Base-by-base conservation (phyloP, 2,329 filamentous ascomycete species). In the Penicillium sp. region DNA sequence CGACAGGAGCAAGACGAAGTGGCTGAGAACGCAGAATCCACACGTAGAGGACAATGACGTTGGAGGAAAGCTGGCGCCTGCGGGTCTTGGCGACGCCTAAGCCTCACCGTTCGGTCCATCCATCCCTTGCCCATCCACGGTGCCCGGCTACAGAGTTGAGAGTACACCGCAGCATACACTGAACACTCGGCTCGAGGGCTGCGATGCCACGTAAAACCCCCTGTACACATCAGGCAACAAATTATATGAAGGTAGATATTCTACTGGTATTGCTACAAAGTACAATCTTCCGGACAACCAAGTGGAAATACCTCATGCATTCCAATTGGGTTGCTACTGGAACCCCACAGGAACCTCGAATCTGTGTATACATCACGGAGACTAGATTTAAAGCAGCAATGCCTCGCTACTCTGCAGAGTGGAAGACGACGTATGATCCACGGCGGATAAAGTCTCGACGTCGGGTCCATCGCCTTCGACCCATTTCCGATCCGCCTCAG, bases 21-120 rank as follows among this genome's bases (percentile, higher is more conserved):
- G 49, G 34, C 12, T 38, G 38, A 20, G 49, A 38, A 51, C 58
- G 53, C 45, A 48, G 35, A 37, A 57, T 45, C 37, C 58, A 51
- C 54, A 63, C 63, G 63, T 66, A 66, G 59, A 62, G 60, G 59
- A 63, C 65, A 71, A 75, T 74, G 72, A 73, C 71, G 71, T 73
- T 73, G 65, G 67, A 68, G 68, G 65, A 71, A 73, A 70, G 70
- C 56, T 73, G 72, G 69, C 70, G 71, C 71, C 71, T 73, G 70
- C 67, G 62, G 60, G 68, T 72, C 71, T 73, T 74, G 71, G 71
- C 68, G 64, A 62, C 63, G 59, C 66, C 66, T 68, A 67, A 67
- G 65, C 63, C 67, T 61, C 64, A n/a, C 49, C 11, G 54, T 20
- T 25, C 25, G 25, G 35, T 25, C 17, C 31, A 20, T 28, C 22